Base-by-base conservation (phyloP, 2,329 filamentous ascomycete genomes). In the Diaporthe sp. region DNA sequence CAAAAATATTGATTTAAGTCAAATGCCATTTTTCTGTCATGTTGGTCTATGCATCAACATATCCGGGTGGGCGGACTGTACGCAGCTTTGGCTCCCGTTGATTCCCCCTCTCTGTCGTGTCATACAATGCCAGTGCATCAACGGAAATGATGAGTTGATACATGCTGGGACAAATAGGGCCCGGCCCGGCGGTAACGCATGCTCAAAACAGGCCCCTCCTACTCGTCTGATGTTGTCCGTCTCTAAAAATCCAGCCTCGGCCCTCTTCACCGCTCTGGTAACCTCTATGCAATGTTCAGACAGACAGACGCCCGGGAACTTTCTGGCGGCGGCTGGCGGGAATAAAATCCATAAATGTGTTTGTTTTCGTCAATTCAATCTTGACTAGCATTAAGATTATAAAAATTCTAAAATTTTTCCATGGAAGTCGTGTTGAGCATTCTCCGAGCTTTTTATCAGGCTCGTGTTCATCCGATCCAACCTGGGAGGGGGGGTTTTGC, bases 301-400 rank as follows among this genome's bases (percentile, higher is more conserved):
- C 22, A 15, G 12, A 51, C 22, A 6, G 4, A 51, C 49, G 6
- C 20, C 47, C 10, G 10, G 51, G 51, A 25, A 53, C 12, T 37
- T 44, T 28, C n/a, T 28, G 20, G 58, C n/a, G 13, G 13, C 15
- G n/a, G 9, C 2, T 4, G n/a, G 9, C 2, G 17, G 3, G 34
- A 22, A 10, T 10, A 57, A 22, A 17, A 2, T 31, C 28, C 28
- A 17, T 13, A 3, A 4, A 17, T 51, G 7, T 25, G 13, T n/a
- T 31, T 31, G 49, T 22, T 31, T 58, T 47, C 13, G 22, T 51
- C 22, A 28, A 28, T 28, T 28, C 3, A 53, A 9, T 9, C 25
- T 47, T 39, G 20, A 68, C n/a, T 15, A 28, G 47, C 34, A 68
- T 68, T 68, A 68, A 25, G 31, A 68, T 68, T 68, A 68, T 39